Percentiles rank a stretch among this genome's conserved stretches.
Evolutionary conservation across 768 basidiomycete species (phyloP).

Genomic region (Atractiella rhizophila): DNA sequence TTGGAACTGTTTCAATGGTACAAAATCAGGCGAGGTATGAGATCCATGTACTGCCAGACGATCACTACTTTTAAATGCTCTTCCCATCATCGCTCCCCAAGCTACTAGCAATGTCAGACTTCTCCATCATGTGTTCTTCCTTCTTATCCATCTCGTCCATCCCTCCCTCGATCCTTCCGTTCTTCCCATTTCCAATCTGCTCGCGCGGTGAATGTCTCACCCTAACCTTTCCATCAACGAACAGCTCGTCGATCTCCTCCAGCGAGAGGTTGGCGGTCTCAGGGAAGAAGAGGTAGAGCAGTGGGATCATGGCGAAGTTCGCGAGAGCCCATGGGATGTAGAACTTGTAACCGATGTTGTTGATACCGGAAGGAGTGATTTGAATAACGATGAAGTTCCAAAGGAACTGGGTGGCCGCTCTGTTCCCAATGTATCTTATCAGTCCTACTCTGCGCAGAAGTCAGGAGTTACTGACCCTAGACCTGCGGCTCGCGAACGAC

Average conservation of each 20-base stretch:
- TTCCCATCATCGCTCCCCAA: too few relatives aligned
- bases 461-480: slow-evolving; percentile 7
- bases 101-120: too few relatives aligned
- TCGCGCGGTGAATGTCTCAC: too few relatives aligned
- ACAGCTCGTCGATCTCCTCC: slow-evolving; percentile 14
- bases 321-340: slow-evolving; percentile 9
- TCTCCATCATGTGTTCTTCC: too few relatives aligned
- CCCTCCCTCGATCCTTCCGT: too few relatives aligned
- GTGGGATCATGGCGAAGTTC: slow-evolving; percentile 8
- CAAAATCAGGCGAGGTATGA: too few relatives aligned
- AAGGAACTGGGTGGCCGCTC: background rate
- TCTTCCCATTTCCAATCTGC: too few relatives aligned
- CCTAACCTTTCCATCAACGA: slow-evolving; percentile 10
- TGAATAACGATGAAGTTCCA: slow-evolving; percentile 10
- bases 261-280: slow-evolving; percentile 12
- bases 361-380: slow-evolving; percentile 14
- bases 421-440: background rate
- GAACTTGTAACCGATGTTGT: slow-evolving; percentile 9
- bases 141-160: too few relatives aligned
- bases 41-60: too few relatives aligned
- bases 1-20: too few relatives aligned
- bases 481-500: slow-evolving; percentile 9
- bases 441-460: slow-evolving; percentile 3
- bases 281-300: slow-evolving; percentile 12
- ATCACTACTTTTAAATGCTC: too few relatives aligned